Base-by-base conservation (phyloP, 1,139 yeast species). In the Debaryomyces nepalensis region DNA sequence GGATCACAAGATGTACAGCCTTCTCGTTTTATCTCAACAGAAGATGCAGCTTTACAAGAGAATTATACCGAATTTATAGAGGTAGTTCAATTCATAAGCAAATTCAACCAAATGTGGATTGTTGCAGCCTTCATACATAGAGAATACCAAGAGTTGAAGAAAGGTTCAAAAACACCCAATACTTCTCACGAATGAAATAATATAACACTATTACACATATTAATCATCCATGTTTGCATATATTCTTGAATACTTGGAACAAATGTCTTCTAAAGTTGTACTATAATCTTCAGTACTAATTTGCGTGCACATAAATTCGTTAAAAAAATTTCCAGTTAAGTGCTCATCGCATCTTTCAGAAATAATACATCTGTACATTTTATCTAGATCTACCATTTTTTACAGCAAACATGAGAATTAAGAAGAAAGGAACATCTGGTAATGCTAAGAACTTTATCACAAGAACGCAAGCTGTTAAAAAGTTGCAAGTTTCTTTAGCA, bases 391-490 rank as follows among this genome's bases (percentile, higher is more conserved):
- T 16, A 39, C 21, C 33, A 14, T 26, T 6, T 18, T 3, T 22
- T 21, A 26, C 23, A 14, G 18, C 21, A 22, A 40, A 26, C 12
- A 46, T 46, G 50, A 46, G 44, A 51, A 81, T 86, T 53, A 87
- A 85, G 75, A 88, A 82, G 84, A 90, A 78, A 73, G 88, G 90
- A 52, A 78, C 87, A 47, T 69, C 85, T 44, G 98, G 99, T 65
- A 91, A 89, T 55, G 97, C 97, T 49, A 87, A 84, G 70, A 88
- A 89, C 70, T 93, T 84, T 70, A 79, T 93, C 61, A 91, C 98
- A 45, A 81, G 99, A 69, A 86, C 97, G 1, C 97, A 89, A 66
- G 99, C 99, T 4, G 87, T 93, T 45, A 85, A 87, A 66, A 89
- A 85, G 64, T 75, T 93, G 50, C 99, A 93, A 68, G 87, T 95